Evolutionary conservation across 1,284 basidiomycete genomes (phyloP), one percentile per base, ranked within the genome.

Genomic region (Ganoderma lingzhi): DNA sequence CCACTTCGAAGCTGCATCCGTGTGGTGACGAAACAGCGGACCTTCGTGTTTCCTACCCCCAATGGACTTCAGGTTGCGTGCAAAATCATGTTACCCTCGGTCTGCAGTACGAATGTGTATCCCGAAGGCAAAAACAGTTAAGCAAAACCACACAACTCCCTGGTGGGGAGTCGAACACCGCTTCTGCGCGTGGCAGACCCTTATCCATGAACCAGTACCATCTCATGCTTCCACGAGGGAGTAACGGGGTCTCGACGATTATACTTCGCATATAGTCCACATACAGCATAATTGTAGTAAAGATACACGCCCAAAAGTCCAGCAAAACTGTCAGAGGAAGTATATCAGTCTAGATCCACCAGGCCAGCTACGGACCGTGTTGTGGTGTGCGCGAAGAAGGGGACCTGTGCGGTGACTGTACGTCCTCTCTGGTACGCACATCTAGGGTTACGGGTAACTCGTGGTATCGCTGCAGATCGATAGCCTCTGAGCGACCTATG

Each of bases 401-500:
- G 5, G 51, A 63, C 15, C 64, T 59, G 37, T 63, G 69, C 12
- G 67, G 63, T 56, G 48, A 64, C 8, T 63, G 65, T 41, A 64
- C 67, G 61, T 88, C 89, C 59, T 88, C 86, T 70, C 83, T 85
- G n/a, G 88, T 82, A 62, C 85, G 84, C 48, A 91, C 88, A 78
- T 93, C 91, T 23, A 93, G 80, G 35, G 89, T 89, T 61, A 88
- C 89, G 56, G 82, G 83, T 69, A 93, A 79, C 69, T 87, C 84
- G 75, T 93, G 92, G 76, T 92, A 93, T 73, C 86, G 88, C 76
- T 90, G 85, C 70, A 93, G 81, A 78, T 93, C 92, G 63, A 86
- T 82, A 48, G 91, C 91, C 78, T 93, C 92, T 12, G 90, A 88
- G 55, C 85, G 84, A 12, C 90, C 91, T 32, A 94, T 88, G 23